Percentiles rank a stretch among this genome's conserved stretches.
These are phyloP conservation scores for Euphorbia pulcherrima DNA, from an alignment of 345 rosid genomes.

Conservation along the genomic window DNA sequence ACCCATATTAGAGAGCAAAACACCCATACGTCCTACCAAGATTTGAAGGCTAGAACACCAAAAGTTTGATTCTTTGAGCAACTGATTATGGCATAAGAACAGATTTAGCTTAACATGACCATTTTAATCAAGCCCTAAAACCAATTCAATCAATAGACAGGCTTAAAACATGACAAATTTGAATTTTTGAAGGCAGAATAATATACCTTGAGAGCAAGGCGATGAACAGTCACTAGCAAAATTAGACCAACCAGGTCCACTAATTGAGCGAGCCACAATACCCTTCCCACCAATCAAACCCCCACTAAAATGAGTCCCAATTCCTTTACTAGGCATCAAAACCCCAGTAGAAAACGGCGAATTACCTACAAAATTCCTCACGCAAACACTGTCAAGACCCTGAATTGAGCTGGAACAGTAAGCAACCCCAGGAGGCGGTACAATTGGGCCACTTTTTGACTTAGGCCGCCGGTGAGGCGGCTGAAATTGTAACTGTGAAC, in stretches of 20 bases:
- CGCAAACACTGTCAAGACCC: constrained; percentile 36
- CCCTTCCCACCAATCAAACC: constrained; percentile 25
- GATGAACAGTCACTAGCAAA: constrained; percentile 52
- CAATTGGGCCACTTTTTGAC: constrained; percentile 85
- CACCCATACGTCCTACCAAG: background rate
- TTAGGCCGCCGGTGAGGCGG: constrained; percentile 56
- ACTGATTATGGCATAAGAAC: background rate
- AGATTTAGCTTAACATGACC: background rate
- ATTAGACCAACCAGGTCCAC: constrained; percentile 49
- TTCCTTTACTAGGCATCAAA: constrained; percentile 55
- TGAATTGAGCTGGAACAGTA: constrained; percentile 50
- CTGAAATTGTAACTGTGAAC: constrained; percentile 31
- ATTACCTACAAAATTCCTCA: constrained; percentile 42
- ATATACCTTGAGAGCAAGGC: constrained; percentile 50
- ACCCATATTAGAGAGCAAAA: background rate
- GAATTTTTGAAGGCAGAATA: background rate
- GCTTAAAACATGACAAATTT: background rate
- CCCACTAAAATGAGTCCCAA: constrained; percentile 39
- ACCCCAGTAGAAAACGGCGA: constrained; percentile 80
- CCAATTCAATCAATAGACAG: background rate
- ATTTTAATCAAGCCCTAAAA: background rate
- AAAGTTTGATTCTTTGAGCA: background rate
- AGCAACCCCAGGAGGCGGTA: constrained; percentile 54
- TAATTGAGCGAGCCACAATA: constrained; percentile 29
- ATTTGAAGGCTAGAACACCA: background rate